Percentiles rank a stretch among this genome's conserved stretches.
Evolutionary conservation across 2,329 filamentous ascomycete species (phyloP).

Genomic region (Ustilaginoidea virens): DNA sequence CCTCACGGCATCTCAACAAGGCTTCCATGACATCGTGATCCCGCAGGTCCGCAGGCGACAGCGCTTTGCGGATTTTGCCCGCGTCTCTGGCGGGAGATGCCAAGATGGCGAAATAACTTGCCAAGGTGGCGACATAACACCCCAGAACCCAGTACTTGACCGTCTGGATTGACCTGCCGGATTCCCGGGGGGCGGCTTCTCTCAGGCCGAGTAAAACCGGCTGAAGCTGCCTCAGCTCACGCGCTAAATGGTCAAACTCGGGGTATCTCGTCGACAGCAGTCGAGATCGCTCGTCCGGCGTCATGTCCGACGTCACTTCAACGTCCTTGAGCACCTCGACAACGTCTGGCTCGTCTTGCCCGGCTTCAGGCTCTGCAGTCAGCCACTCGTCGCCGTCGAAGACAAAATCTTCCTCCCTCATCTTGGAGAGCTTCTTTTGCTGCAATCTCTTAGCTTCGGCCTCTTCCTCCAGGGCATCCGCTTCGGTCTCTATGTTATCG

Average conservation of each 20-base stretch:
- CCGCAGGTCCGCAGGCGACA: slow-evolving; percentile 65
- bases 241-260: slow-evolving; percentile 74
- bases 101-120: slow-evolving; percentile 91
- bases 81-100: slow-evolving; percentile 58
- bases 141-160: slow-evolving; percentile 69
- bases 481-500: slow-evolving; percentile 52
- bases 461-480: slow-evolving; percentile 75
- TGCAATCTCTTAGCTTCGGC: slow-evolving; percentile 76
- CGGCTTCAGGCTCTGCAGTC: slow-evolving; percentile 34
- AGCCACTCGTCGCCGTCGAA: slow-evolving; percentile 86
- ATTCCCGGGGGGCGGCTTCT: slow-evolving; percentile 36
- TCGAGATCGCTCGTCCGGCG: slow-evolving; percentile 55
- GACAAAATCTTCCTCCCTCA: slow-evolving; percentile 84
- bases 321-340: slow-evolving; percentile 77
- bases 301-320: slow-evolving; percentile 69
- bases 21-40: slow-evolving; percentile 87
- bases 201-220: slow-evolving; percentile 44
- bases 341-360: slow-evolving; percentile 44
- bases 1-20: slow-evolving; percentile 60
- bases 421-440: slow-evolving; percentile 75
- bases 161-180: slow-evolving; percentile 38
- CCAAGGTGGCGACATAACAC: slow-evolving; percentile 72
- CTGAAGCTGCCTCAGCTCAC: slow-evolving; percentile 64
- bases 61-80: slow-evolving; percentile 35
- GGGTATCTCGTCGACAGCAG: slow-evolving; percentile 73